A percentile compares a stretch with the other conserved stretches of the same genome.
Conservation (phyloP, 2,329 filamentous ascomycete species). For the Fusarium pseudograminearum region DNA sequence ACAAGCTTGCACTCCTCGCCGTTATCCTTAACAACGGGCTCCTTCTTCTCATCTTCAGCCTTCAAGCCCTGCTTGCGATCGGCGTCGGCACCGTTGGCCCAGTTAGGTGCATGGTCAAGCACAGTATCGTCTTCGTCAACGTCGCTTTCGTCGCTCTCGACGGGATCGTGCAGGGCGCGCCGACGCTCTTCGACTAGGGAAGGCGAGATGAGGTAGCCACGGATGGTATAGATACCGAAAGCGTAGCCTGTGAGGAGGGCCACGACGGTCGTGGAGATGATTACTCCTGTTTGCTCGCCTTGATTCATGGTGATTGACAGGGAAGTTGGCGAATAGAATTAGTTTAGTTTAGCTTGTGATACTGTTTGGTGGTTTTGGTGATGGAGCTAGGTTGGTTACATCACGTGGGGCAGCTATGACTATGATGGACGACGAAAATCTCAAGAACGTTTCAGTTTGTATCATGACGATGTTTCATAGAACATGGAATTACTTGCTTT, state of each 20-base stretch:
- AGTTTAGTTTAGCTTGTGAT: constrained; percentile 12
- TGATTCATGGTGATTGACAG: constrained; percentile 53
- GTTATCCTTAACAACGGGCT: constrained; percentile 50
- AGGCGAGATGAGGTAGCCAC: constrained; percentile 70
- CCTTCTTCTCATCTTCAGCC: constrained; percentile 58
- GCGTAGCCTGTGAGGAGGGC: constrained; percentile 83
- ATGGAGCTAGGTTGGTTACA: constrained; percentile 35
- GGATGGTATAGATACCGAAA: constrained; percentile 79
- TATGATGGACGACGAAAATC: background rate
- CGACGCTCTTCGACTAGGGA: constrained; percentile 67
- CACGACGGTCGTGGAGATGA: constrained; percentile 79
- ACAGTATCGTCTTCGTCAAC: constrained; percentile 69
- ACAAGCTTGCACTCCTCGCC: constrained; percentile 94
- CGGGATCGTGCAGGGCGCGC: constrained; percentile 68
- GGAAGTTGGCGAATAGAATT: background rate
- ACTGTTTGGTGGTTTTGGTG: constrained; percentile 14
- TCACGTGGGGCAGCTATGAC: constrained; percentile 36
- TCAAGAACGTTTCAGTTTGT: constrained; percentile 1
- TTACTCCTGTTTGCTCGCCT: constrained; percentile 64
- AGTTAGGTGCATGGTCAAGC: constrained; percentile 76
- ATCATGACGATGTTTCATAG: background rate
- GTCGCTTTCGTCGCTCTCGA: constrained; percentile 77
- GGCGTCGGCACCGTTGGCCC: constrained; percentile 71
- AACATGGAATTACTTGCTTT: background rate
- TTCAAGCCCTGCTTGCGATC: constrained; percentile 68